Evolutionary conservation across 2,329 filamentous ascomycete species (phyloP).

Genomic region (Elsinoe perseae): DNA sequence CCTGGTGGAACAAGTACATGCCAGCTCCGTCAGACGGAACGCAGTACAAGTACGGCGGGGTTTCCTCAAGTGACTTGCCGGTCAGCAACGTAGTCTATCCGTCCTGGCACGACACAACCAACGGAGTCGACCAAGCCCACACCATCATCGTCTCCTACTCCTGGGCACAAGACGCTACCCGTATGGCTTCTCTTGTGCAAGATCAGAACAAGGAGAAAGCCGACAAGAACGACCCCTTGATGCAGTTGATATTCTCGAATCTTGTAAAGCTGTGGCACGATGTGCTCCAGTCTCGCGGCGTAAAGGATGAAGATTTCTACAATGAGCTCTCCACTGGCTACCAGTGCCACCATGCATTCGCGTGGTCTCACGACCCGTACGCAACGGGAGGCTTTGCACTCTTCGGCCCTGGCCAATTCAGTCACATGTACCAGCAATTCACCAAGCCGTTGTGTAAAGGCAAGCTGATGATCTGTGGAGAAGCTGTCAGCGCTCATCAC

Average conservation of each 20-base stretch:
- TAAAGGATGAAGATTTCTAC: neutral
- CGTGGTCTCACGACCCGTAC: slow-evolving; percentile 32
- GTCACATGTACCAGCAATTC: slow-evolving; percentile 30
- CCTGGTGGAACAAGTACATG: neutral
- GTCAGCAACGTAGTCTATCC: slow-evolving; percentile 6
- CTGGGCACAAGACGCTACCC: slow-evolving; percentile 13
- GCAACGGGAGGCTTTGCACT: slow-evolving; percentile 34
- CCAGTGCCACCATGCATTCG: slow-evolving; percentile 29
- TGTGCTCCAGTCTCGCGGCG: neutral
- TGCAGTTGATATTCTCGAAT: neutral
- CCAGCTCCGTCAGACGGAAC: neutral
- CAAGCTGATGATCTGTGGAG: slow-evolving; percentile 32
- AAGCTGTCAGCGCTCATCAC: slow-evolving; percentile 33
- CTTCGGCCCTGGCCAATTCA: slow-evolving; percentile 36
- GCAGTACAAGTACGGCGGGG: neutral
- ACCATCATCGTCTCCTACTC: slow-evolving; percentile 8
- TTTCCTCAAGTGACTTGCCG: neutral
- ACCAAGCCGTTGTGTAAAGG: slow-evolving; percentile 24
- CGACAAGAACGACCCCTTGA: slow-evolving; percentile 1
- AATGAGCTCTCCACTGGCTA: slow-evolving; percentile 13
- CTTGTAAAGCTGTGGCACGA: neutral
- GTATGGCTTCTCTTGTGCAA: slow-evolving; percentile 7
- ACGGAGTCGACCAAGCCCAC: neutral
- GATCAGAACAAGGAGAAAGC: neutral
- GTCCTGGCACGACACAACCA: neutral